These are phyloP conservation scores for Lyophyllum semitale DNA, from an alignment of 768 basidiomycete species.

Conservation along the genomic window DNA sequence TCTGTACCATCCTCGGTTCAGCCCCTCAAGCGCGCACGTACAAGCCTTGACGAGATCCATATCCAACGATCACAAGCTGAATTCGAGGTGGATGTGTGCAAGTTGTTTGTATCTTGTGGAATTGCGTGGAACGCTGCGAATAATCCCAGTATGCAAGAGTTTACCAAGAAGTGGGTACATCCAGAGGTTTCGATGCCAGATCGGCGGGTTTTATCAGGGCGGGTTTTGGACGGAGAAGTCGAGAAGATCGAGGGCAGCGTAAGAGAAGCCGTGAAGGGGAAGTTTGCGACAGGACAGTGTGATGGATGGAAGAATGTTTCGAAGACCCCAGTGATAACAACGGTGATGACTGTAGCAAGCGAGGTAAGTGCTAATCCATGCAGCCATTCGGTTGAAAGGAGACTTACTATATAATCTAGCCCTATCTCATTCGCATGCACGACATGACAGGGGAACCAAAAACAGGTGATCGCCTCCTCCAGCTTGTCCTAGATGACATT, in stretches of 20 bases:
- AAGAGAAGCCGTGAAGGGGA: conserved; percentile 18
- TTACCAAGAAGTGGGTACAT: conserved; percentile 25
- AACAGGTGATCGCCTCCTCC: no score
- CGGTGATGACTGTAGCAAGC: conserved; percentile 25
- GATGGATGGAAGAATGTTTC: conserved; percentile 34
- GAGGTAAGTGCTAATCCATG: conserved; percentile 17
- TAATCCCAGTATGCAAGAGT: no score
- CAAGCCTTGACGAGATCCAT: not conserved
- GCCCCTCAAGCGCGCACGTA: not conserved
- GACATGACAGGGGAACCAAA: no score
- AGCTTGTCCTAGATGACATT: no score
- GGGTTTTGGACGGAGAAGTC: no score
- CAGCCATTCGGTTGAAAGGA: not conserved
- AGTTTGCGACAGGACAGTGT: no score
- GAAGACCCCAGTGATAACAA: conserved; percentile 22
- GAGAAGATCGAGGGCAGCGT: conserved; percentile 17
- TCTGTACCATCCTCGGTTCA: not conserved
- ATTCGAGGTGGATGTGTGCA: not conserved
- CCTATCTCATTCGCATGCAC: conserved; percentile 20
- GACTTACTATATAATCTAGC: conserved; percentile 5
- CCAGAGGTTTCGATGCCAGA: no score
- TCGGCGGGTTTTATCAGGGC: no score
- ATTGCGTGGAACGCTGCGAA: conserved; percentile 25
- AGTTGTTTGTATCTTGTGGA: no score
- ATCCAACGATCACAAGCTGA: not conserved